Evolutionary conservation across 2,329 filamentous ascomycete genomes (phyloP), one percentile per base, ranked within the genome.

Genomic region (Colletotrichum sansevieriae): DNA sequence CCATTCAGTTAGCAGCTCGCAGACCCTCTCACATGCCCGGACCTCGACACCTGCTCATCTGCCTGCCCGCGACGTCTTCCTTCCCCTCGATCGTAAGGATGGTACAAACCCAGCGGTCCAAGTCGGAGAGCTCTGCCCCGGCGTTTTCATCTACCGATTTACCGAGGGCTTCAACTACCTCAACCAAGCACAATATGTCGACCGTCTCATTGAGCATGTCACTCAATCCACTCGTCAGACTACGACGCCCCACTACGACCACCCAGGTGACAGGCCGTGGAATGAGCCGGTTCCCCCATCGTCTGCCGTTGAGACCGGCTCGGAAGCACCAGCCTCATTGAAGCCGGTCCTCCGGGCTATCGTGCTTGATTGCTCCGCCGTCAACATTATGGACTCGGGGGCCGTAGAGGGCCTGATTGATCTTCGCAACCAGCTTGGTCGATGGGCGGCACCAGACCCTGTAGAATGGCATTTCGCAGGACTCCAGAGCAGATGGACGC

Each of bases 351-450:
- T 89, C 15, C 82, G 82, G 2, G 86, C 88, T 4, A 71, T 90
- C 3, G 81, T 90, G 7, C 78, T 90, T 1, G 88, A 90, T 76
- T 88, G 87, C 73, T 84, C 84, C 0, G 81, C 85, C 2, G 85
- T 89, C 52, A 86, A 87, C 72, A 82, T 82, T 60, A 77, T 90
- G 47, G 88, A 90, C 68, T 82, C 87, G 3, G 89, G 87, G 0
- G 84, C 85, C 9, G 77, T 88, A 0, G 87, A 90, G 71, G 85
- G 85, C 0, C 77, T 90, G 5, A 79, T 88, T 33, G 87, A 89
- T 72, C 76, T 88, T 7, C 82, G 86, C 35, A 83, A 83, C 67
- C 81, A 84, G n/a, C 79, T 90, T 2, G 84, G 88, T 73, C 79
- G 82, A 6, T 85, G 88, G 72, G 83, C 86, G 0, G 74, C 78